Evolutionary conservation across 192 early-diverging fungal species (phyloP).

Genomic region (Coemansia sp.): DNA sequence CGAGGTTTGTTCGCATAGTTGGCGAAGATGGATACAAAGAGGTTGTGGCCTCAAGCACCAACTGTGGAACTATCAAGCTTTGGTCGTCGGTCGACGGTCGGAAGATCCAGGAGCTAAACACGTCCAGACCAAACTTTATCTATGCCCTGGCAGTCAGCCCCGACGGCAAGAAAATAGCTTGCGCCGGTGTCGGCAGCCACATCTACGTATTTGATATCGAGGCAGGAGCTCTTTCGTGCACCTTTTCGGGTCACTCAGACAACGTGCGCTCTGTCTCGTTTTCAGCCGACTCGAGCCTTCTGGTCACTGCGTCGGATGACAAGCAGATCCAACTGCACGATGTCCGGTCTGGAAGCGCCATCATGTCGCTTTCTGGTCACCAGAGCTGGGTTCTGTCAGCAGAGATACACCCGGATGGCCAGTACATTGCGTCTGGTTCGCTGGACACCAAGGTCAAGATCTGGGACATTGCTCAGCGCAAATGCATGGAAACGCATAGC

Average conservation of each 20-base stretch:
- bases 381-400: constrained; percentile 52
- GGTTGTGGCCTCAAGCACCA: constrained; percentile 41
- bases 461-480: constrained; percentile 50
- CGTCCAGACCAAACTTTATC: constrained; percentile 46
- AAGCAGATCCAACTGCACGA: constrained; percentile 54
- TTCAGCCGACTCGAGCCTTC: constrained; percentile 42
- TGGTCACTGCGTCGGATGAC: constrained; percentile 48
- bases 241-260: constrained; percentile 51
- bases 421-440: constrained; percentile 52
- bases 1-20: constrained; percentile 32
- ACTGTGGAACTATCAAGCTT: constrained; percentile 38
- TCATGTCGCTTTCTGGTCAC: constrained; percentile 45
- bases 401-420: constrained; percentile 40
- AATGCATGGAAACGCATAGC: constrained; percentile 44
- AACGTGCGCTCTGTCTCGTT: constrained; percentile 50
- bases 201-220: constrained; percentile 46
- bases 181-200: constrained; percentile 39
- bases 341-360: constrained; percentile 37
- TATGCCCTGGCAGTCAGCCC: constrained; percentile 45
- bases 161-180: constrained; percentile 39
- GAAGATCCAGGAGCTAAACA: constrained; percentile 41
- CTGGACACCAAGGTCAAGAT: constrained; percentile 53
- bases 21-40: constrained; percentile 6
- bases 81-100: constrained; percentile 34
- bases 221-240: constrained; percentile 29